A percentile compares a stretch with the other conserved stretches of the same genome.
phyloP scores from a whole-genome alignment of 108 stramenopile genomes.

The Cyclostephanos tholiformis region DNA sequence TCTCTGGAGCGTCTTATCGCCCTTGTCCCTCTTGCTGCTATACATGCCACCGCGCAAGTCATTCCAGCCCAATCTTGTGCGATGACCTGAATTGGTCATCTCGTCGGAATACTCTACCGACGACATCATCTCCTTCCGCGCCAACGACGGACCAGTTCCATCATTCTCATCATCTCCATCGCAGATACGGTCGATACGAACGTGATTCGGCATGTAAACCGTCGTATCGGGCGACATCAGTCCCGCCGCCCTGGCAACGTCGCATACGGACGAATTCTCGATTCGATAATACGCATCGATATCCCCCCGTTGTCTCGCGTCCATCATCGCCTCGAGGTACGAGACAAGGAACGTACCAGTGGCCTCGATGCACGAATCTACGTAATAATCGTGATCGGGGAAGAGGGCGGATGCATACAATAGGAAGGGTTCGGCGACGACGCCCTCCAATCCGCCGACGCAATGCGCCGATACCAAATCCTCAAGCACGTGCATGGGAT shows the following conservation, averaged over 20 bases:
- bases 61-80: constrained; percentile 45
- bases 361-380: constrained; percentile 55
- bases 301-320: constrained; percentile 35
- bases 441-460: constrained; percentile 44
- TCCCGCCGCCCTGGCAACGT: constrained; percentile 57
- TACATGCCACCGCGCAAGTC: constrained; percentile 58
- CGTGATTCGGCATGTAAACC: constrained; percentile 53
- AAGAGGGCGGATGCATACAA: constrained; percentile 44
- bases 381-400: constrained; percentile 32
- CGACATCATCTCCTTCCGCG: constrained; percentile 13
- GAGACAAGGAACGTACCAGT: constrained; percentile 44
- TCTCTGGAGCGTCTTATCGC: constrained; percentile 31
- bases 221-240: constrained; percentile 37
- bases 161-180: constrained; percentile 1
- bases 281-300: constrained; percentile 45
- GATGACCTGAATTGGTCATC: constrained; percentile 20
- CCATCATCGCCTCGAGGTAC: constrained; percentile 44
- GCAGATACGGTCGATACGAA: constrained; percentile 29
- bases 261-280: constrained; percentile 49
- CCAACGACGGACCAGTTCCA: background rate
- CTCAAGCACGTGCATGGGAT: constrained; percentile 54
- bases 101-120: constrained; percentile 23
- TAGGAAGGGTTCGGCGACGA: constrained; percentile 39
- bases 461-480: constrained; percentile 58
- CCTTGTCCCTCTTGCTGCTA: constrained; percentile 44